A percentile compares a stretch with the other conserved stretches of the same genome.
phyloP scores from a whole-genome alignment of 768 basidiomycete species.

The Suillus brevipes region DNA sequence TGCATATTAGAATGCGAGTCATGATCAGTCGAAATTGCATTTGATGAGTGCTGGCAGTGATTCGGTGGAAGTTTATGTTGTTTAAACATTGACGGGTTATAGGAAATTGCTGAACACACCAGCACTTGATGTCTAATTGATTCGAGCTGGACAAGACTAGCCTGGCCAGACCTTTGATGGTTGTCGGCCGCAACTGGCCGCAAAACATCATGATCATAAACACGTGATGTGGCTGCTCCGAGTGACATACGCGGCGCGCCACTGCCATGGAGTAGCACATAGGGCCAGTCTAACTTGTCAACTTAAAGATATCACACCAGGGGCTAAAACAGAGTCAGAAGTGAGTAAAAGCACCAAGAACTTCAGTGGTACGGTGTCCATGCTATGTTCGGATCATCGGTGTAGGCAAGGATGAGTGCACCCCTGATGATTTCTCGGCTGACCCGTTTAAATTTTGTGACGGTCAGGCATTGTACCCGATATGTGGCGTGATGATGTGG shows the following conservation, averaged over 20 bases:
- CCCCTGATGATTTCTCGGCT: slow-evolving; percentile 24
- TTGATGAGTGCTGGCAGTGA: neutral
- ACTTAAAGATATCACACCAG: too few species aligned
- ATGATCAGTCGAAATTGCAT: neutral
- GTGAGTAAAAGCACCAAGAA: neutral
- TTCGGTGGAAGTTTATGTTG: neutral
- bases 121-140: neutral
- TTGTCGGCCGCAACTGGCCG: too few species aligned
- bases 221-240: too few species aligned
- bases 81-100: neutral
- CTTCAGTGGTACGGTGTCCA: neutral
- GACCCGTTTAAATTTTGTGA: slow-evolving; percentile 28
- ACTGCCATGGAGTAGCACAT: too few species aligned
- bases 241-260: too few species aligned
- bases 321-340: too few species aligned
- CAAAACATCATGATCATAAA: too few species aligned
- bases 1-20: too few species aligned
- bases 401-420: slow-evolving; percentile 14
- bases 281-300: too few species aligned
- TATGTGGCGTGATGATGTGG: slow-evolving; percentile 11
- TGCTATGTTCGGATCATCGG: neutral
- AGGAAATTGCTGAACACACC: neutral
- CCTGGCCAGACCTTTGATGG: neutral
- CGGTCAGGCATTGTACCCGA: slow-evolving; percentile 17
- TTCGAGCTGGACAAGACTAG: neutral